Conservation (phyloP, 2,329 filamentous ascomycete genomes). For the Penicillium brevicompactum region DNA sequence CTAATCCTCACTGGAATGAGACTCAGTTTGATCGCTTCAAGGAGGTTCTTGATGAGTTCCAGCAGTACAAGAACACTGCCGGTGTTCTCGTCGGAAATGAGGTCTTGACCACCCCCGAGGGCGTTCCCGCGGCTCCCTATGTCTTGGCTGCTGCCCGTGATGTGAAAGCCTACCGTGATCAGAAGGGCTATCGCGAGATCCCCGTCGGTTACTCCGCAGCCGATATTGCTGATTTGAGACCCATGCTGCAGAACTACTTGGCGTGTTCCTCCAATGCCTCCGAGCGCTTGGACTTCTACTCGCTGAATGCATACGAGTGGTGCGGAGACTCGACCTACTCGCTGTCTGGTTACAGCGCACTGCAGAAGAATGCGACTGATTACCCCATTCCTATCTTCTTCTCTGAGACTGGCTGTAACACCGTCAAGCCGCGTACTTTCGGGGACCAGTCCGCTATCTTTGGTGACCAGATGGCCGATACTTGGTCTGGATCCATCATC, state of each 20-base stretch:
- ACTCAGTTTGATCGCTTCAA: conserved; percentile 69
- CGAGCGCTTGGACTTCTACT: conserved; percentile 79
- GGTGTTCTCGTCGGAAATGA: conserved; percentile 91
- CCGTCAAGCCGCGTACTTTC: conserved; percentile 46
- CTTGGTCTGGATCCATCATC: conserved; percentile 76
- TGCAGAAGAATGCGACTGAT: conserved; percentile 66
- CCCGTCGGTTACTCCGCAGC: conserved; percentile 86
- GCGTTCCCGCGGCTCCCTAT: conserved; percentile 71
- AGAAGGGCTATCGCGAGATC: conserved; percentile 76
- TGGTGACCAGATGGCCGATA: conserved; percentile 68
- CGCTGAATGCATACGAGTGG: conserved; percentile 84
- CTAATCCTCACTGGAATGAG: conserved; percentile 69
- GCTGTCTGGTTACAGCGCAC: conserved; percentile 68
- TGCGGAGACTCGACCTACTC: conserved; percentile 62
- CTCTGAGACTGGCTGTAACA: conserved; percentile 84
- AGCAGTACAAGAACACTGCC: conserved; percentile 75
- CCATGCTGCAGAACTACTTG: conserved; percentile 72
- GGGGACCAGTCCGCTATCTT: conserved; percentile 76
- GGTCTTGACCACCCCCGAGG: conserved; percentile 59
- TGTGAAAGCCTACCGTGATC: conserved; percentile 77
- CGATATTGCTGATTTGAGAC: conserved; percentile 71
- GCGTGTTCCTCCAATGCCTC: conserved; percentile 70
- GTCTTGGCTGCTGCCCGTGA: conserved; percentile 81
- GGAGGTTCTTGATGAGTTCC: conserved; percentile 75
- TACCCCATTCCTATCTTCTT: conserved; percentile 88